Base-by-base conservation (phyloP, 176 grass and related monocot species). In the Pontederia paniculata region DNA sequence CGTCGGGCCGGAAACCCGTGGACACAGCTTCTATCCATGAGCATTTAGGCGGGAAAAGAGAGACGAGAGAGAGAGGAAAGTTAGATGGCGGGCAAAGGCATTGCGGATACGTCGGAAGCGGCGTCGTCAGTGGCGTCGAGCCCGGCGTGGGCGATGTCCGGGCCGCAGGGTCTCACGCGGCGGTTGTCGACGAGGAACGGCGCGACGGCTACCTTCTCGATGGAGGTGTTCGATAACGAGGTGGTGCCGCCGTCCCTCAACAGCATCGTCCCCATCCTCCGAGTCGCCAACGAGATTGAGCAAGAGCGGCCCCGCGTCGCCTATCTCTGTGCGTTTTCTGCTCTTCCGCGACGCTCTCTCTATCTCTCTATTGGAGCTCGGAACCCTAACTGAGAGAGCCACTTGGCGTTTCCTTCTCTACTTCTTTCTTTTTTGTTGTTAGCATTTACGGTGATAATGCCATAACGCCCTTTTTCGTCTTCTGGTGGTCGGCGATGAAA, bases 151-250 rank as follows among this genome's bases (percentile, higher is more conserved):
- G 62, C 48, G 44, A 21, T 53, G 63, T 76, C 74, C 44, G 65
- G 57, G 52, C 74, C 73, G 51, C 65, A 59, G 7, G 67, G 53
- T 23, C 69, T 97, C 10, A 81, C 81, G 63, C 72, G 91, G 65
- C 70, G 79, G 42, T 70, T 79, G 55, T 97, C 86, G 10, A 76
- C 83, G 10, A 78, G 91, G 80, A 37, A 77, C 57, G 78, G 86
- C 8, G 77, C 77, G 16, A 87, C 74, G 91, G 71, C 74, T 19
- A 81, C 71, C 28, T 97, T 97, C 82, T 90, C 91, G 37, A 87
- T 87, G 86, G 86, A 97, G 83, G 91, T 97, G 16, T 97, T 97
- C 63, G 86, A 97, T 68, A 90, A 90, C 65, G 91, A 89, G 61
- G 86, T 97, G 9, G 91, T 87, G 48, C 91, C 91, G 10, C 73